These are phyloP conservation scores for Cornus controversa DNA, from an alignment of 148 eudicot species.

Conservation along the genomic window DNA sequence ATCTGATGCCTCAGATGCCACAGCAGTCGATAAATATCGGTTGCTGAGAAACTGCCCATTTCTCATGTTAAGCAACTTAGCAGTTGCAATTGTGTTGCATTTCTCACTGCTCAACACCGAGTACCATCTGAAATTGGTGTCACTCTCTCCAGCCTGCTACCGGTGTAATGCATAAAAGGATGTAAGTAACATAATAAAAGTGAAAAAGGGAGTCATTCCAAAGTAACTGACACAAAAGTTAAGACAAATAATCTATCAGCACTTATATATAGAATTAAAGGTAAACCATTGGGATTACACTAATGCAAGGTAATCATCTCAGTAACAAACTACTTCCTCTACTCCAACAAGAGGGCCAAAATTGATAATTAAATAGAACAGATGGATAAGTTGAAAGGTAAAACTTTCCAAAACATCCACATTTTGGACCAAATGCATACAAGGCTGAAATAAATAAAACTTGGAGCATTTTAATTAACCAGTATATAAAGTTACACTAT, in stretches of 20 bases:
- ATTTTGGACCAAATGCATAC: too few relatives aligned
- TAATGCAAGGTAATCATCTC: not conserved
- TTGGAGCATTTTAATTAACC: too few relatives aligned
- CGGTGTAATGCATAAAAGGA: not conserved
- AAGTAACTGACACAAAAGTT: not conserved
- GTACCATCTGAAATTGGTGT: slow-evolving; percentile 39
- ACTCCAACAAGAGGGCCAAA: not conserved
- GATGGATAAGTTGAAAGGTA: too few relatives aligned
- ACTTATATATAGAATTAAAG: too few relatives aligned
- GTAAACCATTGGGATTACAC: too few relatives aligned
- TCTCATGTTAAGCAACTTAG: slow-evolving; percentile 23
- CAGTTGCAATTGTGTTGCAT: slow-evolving; percentile 21
- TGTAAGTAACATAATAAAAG: too few relatives aligned
- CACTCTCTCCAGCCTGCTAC: slow-evolving; percentile 37
- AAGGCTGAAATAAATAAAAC: too few relatives aligned
- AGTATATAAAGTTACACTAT: too few relatives aligned
- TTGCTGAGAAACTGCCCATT: slow-evolving; percentile 31
- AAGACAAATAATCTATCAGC: not conserved
- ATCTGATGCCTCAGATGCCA: slow-evolving; percentile 65
- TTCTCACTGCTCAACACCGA: slow-evolving; percentile 39
- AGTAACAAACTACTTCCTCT: not conserved
- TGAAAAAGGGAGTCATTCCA: not conserved
- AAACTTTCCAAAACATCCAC: too few relatives aligned
- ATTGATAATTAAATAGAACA: too few relatives aligned
- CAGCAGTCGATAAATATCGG: slow-evolving; percentile 70